Evolutionary conservation across 1,284 basidiomycete species (phyloP).

Genomic region (Trichosporon coremiiforme): DNA sequence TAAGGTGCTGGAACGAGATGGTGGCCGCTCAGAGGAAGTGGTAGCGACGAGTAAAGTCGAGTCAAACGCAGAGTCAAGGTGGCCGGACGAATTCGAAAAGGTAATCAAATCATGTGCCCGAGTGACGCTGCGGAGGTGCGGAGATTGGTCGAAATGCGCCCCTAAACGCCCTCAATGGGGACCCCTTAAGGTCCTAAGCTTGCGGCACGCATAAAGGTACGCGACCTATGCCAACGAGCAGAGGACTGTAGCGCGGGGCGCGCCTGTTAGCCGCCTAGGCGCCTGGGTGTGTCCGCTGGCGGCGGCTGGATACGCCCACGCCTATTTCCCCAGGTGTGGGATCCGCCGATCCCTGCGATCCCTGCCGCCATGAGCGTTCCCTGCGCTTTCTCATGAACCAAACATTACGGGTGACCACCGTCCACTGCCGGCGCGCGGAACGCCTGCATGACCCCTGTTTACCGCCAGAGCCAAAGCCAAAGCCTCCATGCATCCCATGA

Average conservation of each 20-base stretch:
- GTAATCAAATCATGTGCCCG: conserved; percentile 2
- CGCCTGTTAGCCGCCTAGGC: conserved; percentile 1
- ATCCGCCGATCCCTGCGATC: background rate
- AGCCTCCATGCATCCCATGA: conserved; percentile 6
- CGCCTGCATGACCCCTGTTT: background rate
- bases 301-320: background rate
- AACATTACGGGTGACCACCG: conserved; percentile 14
- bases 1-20: background rate
- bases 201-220: conserved; percentile 7
- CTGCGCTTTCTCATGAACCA: conserved; percentile 16
- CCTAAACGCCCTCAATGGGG: background rate
- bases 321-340: background rate
- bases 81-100: conserved; percentile 16
- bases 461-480: background rate
- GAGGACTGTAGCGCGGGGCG: background rate
- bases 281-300: background rate
- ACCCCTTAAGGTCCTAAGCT: conserved; percentile 3
- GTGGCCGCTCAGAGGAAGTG: conserved; percentile 5
- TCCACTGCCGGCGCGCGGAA: background rate
- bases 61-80: conserved; percentile 4
- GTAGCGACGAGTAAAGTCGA: conserved; percentile 20
- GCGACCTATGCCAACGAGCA: background rate
- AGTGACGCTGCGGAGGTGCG: background rate
- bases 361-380: background rate
- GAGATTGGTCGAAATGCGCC: conserved; percentile 14